phyloP scores from a whole-genome alignment of 2,329 filamentous ascomycete genomes.

The Colletotrichum sp. region DNA sequence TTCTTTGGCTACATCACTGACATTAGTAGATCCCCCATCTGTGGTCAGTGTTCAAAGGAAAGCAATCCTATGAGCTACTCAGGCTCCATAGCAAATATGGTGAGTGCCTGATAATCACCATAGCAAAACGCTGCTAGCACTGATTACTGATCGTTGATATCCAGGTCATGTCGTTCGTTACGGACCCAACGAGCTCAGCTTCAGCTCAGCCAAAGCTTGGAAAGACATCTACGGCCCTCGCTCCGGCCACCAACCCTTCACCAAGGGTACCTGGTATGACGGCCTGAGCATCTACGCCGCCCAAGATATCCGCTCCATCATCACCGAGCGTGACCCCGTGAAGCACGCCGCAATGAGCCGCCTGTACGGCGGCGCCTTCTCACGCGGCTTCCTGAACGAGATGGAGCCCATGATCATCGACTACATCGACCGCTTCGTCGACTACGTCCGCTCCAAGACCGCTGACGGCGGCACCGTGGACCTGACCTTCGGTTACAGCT shows the following conservation, averaged over 20 bases:
- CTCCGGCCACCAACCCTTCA: neutral
- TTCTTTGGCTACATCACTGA: neutral
- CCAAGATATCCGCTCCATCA: neutral
- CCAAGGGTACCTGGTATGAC: neutral
- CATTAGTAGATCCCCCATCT: neutral
- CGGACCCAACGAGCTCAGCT: neutral
- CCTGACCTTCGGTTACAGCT: neutral
- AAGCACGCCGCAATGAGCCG: neutral
- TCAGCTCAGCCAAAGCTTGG: neutral
- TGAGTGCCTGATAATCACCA: neutral
- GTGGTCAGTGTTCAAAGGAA: neutral
- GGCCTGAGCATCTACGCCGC: neutral
- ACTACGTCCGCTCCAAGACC: neutral
- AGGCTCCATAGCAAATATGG: neutral
- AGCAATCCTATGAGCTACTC: neutral
- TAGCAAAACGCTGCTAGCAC: neutral
- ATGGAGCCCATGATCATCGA: neutral
- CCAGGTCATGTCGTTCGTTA: neutral
- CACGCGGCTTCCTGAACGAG: neutral
- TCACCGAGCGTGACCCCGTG: neutral
- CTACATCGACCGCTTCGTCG: neutral
- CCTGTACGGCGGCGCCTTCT: neutral
- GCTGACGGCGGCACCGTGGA: neutral
- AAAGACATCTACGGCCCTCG: neutral
- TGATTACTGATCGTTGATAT: neutral